Percentiles rank a stretch among this genome's conserved stretches.
These are phyloP conservation scores for Euphorbia pulcherrima DNA, from an alignment of 345 rosid genomes.

Conservation along the genomic window DNA sequence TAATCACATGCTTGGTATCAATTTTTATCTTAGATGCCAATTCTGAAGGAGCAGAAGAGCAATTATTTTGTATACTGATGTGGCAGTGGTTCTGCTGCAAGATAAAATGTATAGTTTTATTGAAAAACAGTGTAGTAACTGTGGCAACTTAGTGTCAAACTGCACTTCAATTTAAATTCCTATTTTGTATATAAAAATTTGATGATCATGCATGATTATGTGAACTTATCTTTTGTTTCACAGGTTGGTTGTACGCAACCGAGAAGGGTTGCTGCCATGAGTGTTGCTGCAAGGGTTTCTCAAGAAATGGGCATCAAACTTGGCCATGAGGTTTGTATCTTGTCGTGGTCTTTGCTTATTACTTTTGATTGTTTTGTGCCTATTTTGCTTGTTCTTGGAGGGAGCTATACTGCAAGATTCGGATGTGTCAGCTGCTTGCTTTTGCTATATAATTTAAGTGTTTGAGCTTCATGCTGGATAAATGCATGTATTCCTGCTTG, in stretches of 20 bases:
- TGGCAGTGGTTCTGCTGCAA: not conserved
- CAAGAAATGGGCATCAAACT: conserved; percentile 99
- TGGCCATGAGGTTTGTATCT: conserved; percentile 73
- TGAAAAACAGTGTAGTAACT: not conserved
- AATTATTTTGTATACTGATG: not conserved
- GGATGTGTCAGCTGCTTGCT: not conserved
- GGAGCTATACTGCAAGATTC: not conserved
- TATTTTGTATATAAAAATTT: not conserved
- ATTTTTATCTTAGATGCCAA: not conserved
- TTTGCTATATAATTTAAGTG: not conserved
- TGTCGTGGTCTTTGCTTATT: not conserved
- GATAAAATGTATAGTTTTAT: not conserved
- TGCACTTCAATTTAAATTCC: not conserved
- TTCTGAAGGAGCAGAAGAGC: not conserved
- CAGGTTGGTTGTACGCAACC: conserved; percentile 98
- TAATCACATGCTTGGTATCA: not conserved
- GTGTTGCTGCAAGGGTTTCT: conserved; percentile 97
- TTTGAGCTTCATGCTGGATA: not conserved
- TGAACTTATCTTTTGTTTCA: conserved; percentile 13
- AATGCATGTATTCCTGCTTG: not conserved
- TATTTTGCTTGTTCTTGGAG: not conserved
- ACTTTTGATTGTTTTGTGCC: not conserved
- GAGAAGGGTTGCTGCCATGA: conserved; percentile 97
- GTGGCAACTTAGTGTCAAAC: not conserved
- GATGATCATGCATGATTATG: not conserved